phyloP scores from a whole-genome alignment of 257 asterid genomes.

The Salvia miltiorrhiza region DNA sequence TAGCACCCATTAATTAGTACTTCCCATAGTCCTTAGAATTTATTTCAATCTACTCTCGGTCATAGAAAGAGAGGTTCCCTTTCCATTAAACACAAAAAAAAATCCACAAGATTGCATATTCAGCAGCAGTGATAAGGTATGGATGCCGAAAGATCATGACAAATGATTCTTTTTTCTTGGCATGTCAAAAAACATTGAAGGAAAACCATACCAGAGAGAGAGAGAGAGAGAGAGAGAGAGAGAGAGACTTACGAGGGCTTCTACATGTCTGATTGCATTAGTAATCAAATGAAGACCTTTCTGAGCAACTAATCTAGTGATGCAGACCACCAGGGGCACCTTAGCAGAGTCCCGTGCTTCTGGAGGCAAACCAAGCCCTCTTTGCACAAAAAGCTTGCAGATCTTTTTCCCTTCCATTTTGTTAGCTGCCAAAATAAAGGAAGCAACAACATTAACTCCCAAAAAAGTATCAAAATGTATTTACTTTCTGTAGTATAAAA shows the following conservation, averaged over 20 bases:
- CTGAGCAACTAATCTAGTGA: conserved; percentile 84
- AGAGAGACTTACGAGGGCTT: conserved; percentile 51
- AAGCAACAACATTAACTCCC: neutral
- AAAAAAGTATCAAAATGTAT: conserved; percentile 2
- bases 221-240: neutral
- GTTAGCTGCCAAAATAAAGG: conserved; percentile 39
- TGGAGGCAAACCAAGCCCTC: conserved; percentile 72
- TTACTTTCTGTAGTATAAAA: neutral
- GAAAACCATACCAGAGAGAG: neutral
- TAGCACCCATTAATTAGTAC: neutral
- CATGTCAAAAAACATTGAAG: neutral
- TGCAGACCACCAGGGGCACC: conserved; percentile 75
- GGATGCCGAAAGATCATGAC: neutral
- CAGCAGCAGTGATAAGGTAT: neutral
- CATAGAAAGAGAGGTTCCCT: neutral
- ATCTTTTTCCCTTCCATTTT: conserved; percentile 58
- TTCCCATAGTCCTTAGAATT: neutral
- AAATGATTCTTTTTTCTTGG: neutral
- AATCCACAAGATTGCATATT: neutral
- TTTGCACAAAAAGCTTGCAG: conserved; percentile 79
- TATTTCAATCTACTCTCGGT: neutral
- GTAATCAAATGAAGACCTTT: conserved; percentile 88
- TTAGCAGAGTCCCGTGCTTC: conserved; percentile 32
- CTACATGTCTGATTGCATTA: conserved; percentile 58
- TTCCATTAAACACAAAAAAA: neutral